Evolutionary conservation across 2,329 filamentous ascomycete genomes (phyloP).

Genomic region (Madurella mycetomatis): DNA sequence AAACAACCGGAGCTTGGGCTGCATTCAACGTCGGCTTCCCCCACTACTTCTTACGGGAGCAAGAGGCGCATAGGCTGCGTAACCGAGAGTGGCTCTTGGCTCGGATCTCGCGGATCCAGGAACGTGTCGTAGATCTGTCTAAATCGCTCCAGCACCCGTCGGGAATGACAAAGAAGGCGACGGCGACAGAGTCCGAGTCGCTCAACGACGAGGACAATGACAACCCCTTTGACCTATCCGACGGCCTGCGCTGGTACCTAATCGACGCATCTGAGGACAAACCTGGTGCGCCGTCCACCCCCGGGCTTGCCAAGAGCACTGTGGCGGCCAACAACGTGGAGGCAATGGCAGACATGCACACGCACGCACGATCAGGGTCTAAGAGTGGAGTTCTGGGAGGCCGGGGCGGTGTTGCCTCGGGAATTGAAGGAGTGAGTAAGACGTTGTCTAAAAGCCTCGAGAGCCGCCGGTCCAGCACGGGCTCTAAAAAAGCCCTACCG

Average conservation of each 20-base stretch:
- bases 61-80: constrained; percentile 79
- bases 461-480: constrained; percentile 82
- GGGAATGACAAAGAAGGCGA: constrained; percentile 21
- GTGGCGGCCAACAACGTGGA: constrained; percentile 85
- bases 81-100: constrained; percentile 95
- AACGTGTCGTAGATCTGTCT: constrained; percentile 87
- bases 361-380: constrained; percentile 39
- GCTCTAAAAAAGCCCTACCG: constrained; percentile 70
- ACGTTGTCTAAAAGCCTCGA: constrained; percentile 84
- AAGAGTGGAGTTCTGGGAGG: constrained; percentile 37
- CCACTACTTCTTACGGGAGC: constrained; percentile 93
- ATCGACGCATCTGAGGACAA: constrained; percentile 94
- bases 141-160: constrained; percentile 60
- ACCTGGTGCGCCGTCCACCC: constrained; percentile 83
- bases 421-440: constrained; percentile 69
- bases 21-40: constrained; percentile 97
- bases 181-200: constrained; percentile 45
- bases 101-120: constrained; percentile 84
- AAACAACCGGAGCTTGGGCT: constrained; percentile 92
- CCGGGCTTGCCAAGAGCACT: constrained; percentile 85
- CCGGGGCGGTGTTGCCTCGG: constrained; percentile 42
- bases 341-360: constrained; percentile 69
- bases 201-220: constrained; percentile 71
- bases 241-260: constrained; percentile 93
- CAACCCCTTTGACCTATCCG: constrained; percentile 94